A percentile compares a stretch with the other conserved stretches of the same genome.
Evolutionary conservation across 2,329 filamentous ascomycete species (phyloP).

Genomic region (Aspergillus eucalypticola): DNA sequence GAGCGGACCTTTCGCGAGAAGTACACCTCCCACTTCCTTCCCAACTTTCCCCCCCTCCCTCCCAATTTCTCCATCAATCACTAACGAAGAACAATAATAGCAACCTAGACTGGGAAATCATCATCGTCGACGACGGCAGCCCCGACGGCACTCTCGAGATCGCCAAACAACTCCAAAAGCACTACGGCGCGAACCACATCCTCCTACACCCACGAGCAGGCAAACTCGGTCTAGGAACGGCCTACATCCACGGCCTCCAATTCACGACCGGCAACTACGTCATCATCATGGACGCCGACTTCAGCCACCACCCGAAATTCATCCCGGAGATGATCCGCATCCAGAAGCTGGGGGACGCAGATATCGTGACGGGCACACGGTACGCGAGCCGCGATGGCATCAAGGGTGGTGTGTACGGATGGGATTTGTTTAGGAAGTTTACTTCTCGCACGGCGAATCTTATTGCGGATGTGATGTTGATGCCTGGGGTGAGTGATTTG

Average conservation of each 20-base stretch:
- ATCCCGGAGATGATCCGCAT: slow-evolving; percentile 88
- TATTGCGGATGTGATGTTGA: slow-evolving; percentile 90
- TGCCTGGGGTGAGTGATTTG: slow-evolving; percentile 91
- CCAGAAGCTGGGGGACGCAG: slow-evolving; percentile 77
- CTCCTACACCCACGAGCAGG: slow-evolving; percentile 84
- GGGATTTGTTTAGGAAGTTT: slow-evolving; percentile 86
- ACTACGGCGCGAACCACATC: slow-evolving; percentile 74
- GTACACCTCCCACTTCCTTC: slow-evolving; percentile 53
- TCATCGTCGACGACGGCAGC: slow-evolving; percentile 97
- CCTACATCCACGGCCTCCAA: slow-evolving; percentile 91
- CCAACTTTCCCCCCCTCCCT: neutral
- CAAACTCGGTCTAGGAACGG: slow-evolving; percentile 95
- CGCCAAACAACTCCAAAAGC: slow-evolving; percentile 84
- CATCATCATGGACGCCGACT: slow-evolving; percentile 99
- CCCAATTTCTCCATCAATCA: too few species aligned
- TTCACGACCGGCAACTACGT: slow-evolving; percentile 91
- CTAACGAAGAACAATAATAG: slow-evolving; percentile 50
- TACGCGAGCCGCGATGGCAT: slow-evolving; percentile 72
- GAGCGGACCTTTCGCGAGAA: slow-evolving; percentile 87
- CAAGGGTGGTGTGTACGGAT: slow-evolving; percentile 82
- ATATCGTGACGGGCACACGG: slow-evolving; percentile 94
- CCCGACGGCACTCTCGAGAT: slow-evolving; percentile 93
- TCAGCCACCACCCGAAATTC: slow-evolving; percentile 98
- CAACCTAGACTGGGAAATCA: slow-evolving; percentile 92
- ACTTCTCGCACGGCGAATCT: slow-evolving; percentile 79